Evolutionary conservation across 2,329 filamentous ascomycete species (phyloP).

Genomic region (Ophiostoma ips): DNA sequence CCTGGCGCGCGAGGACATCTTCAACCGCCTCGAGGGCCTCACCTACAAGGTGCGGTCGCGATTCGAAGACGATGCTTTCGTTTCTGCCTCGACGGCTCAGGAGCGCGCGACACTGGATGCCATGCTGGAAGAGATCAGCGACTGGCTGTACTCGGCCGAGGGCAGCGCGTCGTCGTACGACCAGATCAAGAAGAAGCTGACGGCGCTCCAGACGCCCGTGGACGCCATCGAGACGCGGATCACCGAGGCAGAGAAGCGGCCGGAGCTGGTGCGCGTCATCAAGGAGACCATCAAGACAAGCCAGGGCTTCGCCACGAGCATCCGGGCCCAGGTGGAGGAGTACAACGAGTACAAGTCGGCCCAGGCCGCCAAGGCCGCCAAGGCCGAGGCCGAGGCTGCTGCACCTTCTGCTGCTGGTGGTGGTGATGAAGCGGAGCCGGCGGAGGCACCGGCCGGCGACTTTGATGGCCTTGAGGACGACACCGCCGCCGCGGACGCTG

Average conservation of each 20-base stretch:
- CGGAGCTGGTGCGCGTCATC: constrained; percentile 52
- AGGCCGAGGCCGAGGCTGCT: constrained; percentile 26
- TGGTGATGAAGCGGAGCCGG: too few species aligned
- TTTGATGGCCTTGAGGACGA: constrained; percentile 74
- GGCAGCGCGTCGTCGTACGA: constrained; percentile 63
- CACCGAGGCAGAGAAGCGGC: constrained; percentile 57
- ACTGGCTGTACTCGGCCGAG: constrained; percentile 76
- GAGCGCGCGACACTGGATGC: constrained; percentile 54
- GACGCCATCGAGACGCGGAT: constrained; percentile 63
- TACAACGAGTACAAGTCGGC: constrained; percentile 49
- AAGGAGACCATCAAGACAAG: constrained; percentile 59
- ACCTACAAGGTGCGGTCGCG: constrained; percentile 82
- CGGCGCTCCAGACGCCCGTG: constrained; percentile 64
- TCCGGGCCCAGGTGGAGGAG: constrained; percentile 56
- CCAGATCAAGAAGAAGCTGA: constrained; percentile 61
- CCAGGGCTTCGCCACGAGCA: constrained; percentile 52
- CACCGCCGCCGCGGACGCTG: constrained; percentile 20
- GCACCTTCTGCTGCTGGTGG: too few species aligned
- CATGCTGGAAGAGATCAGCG: constrained; percentile 55
- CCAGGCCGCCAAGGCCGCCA: constrained; percentile 27
- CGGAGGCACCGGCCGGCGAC: constrained; percentile 20
- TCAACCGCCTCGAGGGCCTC: constrained; percentile 87
- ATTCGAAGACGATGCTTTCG: constrained; percentile 62
- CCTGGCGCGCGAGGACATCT: constrained; percentile 63
- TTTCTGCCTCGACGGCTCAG: constrained; percentile 52